These are phyloP conservation scores for Clarireedia homoeocarpa DNA, from an alignment of 2,329 filamentous ascomycete species.

Conservation along the genomic window DNA sequence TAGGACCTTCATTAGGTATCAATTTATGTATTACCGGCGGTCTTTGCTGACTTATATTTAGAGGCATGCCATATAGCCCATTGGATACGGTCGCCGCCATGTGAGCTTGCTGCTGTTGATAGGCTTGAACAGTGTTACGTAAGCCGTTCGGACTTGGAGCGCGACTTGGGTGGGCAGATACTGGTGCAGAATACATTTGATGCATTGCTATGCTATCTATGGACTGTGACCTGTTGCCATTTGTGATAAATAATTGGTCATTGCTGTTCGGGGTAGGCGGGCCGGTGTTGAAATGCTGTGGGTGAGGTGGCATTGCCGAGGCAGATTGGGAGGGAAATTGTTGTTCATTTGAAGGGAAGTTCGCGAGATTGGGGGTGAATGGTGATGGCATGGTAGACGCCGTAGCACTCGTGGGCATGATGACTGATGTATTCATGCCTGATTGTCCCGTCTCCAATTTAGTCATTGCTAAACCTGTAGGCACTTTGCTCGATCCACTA, in stretches of 20 bases:
- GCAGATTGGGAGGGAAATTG: slow-evolving; percentile 17
- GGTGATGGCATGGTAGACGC: slow-evolving; percentile 42
- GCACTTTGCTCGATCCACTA: slow-evolving; percentile 60
- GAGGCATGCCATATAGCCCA: slow-evolving; percentile 43
- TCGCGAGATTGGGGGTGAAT: slow-evolving; percentile 41
- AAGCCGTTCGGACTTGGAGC: slow-evolving; percentile 62
- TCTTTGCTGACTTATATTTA: slow-evolving; percentile 42
- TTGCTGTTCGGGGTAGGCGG: slow-evolving; percentile 60
- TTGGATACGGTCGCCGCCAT: slow-evolving; percentile 41
- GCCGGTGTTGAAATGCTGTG: slow-evolving; percentile 45
- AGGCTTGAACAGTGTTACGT: slow-evolving; percentile 38
- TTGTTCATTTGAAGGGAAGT: slow-evolving; percentile 35
- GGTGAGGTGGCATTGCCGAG: slow-evolving; percentile 21
- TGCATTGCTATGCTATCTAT: slow-evolving; percentile 58
- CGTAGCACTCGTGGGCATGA: slow-evolving; percentile 24
- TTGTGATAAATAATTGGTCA: slow-evolving; percentile 50
- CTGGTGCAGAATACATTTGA: slow-evolving; percentile 63
- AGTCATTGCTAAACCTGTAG: slow-evolving; percentile 73
- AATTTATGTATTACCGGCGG: slow-evolving; percentile 70
- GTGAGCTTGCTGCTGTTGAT: slow-evolving; percentile 36
- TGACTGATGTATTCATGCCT: slow-evolving; percentile 30
- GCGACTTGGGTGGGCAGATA: slow-evolving; percentile 67
- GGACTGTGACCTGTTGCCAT: slow-evolving; percentile 50
- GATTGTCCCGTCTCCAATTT: slow-evolving; percentile 54
- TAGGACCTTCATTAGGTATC: slow-evolving; percentile 75